These are phyloP conservation scores for Herpotrichia juniperi DNA, from an alignment of 2,329 filamentous ascomycete species.

Conservation along the genomic window DNA sequence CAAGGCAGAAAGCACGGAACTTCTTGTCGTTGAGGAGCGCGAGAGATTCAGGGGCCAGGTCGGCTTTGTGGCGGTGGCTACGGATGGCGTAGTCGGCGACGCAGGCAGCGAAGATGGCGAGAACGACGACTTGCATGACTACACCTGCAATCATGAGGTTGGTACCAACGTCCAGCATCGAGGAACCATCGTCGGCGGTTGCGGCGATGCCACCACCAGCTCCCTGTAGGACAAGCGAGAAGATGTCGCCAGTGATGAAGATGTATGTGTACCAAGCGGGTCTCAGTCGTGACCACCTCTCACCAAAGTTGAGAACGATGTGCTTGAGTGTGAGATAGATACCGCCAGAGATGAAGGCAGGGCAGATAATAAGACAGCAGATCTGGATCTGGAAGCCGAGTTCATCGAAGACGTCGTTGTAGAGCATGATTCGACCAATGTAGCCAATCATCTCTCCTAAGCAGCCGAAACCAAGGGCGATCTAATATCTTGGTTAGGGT, in stretches of 20 bases:
- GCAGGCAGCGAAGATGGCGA: constrained; percentile 55
- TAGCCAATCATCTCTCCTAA: constrained; percentile 63
- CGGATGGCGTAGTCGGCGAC: constrained; percentile 45
- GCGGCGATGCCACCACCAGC: constrained; percentile 64
- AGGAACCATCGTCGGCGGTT: constrained; percentile 50
- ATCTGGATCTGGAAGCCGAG: constrained; percentile 61
- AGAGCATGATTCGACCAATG: constrained; percentile 59
- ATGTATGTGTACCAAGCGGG: constrained; percentile 60
- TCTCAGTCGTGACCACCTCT: constrained; percentile 33
- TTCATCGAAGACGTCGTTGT: constrained; percentile 58
- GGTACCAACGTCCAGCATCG: constrained; percentile 53
- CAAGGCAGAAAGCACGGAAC: constrained; percentile 39
- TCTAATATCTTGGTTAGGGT: constrained; percentile 3
- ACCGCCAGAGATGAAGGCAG: constrained; percentile 61
- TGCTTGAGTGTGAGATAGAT: constrained; percentile 65
- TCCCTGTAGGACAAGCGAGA: constrained; percentile 65
- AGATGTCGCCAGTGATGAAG: constrained; percentile 65
- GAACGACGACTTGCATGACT: constrained; percentile 59
- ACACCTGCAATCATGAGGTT: constrained; percentile 65
- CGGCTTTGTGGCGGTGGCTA: constrained; percentile 32
- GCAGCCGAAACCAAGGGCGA: constrained; percentile 56
- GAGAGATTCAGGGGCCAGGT: constrained; percentile 26
- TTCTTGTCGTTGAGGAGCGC: constrained; percentile 25
- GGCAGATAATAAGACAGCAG: constrained; percentile 61
- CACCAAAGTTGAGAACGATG: constrained; percentile 62